phyloP scores from a whole-genome alignment of 2,329 filamentous ascomycete genomes.

The Immersiporthe knoxdaviesiana region DNA sequence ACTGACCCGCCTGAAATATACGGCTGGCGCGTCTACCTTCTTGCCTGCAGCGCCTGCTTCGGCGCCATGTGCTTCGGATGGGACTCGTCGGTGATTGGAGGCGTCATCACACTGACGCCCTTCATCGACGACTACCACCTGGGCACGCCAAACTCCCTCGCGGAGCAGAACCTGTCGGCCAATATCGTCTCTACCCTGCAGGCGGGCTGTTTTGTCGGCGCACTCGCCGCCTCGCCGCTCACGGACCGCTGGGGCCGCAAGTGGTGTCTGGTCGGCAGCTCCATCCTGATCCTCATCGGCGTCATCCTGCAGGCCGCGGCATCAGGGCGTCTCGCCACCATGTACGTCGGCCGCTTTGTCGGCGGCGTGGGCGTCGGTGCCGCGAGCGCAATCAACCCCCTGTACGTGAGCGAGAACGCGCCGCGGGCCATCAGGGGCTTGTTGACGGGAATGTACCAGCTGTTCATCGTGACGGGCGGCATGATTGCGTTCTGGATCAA shows the following conservation, averaged over 20 bases:
- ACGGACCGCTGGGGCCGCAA: conserved; percentile 40
- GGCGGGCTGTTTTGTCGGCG: conserved; percentile 34
- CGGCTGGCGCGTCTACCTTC: conserved; percentile 16
- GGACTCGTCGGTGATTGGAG: conserved; percentile 68
- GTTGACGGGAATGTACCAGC: no score
- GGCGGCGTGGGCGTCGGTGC: conserved; percentile 56
- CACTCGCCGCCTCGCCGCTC: conserved; percentile 33
- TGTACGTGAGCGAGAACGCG: conserved; percentile 36
- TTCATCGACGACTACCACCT: conserved; percentile 54
- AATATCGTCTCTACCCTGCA: conserved; percentile 36
- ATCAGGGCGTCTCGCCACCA: conserved; percentile 36
- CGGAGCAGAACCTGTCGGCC: conserved; percentile 32
- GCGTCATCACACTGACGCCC: conserved; percentile 62
- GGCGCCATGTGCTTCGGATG: conserved; percentile 62
- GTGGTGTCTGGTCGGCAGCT: conserved; percentile 36
- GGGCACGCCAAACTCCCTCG: conserved; percentile 12
- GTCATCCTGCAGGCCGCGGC: conserved; percentile 40
- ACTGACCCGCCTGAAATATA: conserved; percentile 12
- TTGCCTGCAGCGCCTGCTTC: conserved; percentile 43
- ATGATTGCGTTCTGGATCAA: no score
- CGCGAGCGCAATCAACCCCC: conserved; percentile 44
- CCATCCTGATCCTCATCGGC: conserved; percentile 37
- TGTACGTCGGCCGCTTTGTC: conserved; percentile 47
- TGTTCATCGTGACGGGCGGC: no score
- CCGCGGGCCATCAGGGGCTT: no score